Conservation (phyloP, 768 basidiomycete genomes). For the Chalciporus pseudorubinellus region DNA sequence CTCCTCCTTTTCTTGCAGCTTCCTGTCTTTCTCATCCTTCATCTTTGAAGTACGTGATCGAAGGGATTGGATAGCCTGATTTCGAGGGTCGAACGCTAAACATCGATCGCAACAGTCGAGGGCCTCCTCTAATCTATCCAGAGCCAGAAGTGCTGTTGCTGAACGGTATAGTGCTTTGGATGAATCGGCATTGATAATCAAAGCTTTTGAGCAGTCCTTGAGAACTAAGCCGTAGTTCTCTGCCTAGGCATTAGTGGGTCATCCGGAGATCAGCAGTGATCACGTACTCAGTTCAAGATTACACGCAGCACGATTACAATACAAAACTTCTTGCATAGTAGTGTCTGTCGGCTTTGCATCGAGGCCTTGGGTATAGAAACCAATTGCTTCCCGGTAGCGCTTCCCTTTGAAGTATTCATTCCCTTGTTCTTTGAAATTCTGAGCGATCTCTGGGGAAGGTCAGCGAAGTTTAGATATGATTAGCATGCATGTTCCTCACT, state of each 20-base stretch:
- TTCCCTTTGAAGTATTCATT: constrained; percentile 92
- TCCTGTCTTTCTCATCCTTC: constrained; percentile 50
- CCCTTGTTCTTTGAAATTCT: constrained; percentile 92
- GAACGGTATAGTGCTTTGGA: constrained; percentile 90
- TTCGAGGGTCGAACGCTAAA: constrained; percentile 54
- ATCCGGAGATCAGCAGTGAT: neutral
- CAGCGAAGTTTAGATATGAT: neutral
- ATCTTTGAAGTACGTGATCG: constrained; percentile 46
- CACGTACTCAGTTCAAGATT: constrained; percentile 81
- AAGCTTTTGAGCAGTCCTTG: constrained; percentile 75
- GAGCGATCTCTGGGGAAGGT: constrained; percentile 66
- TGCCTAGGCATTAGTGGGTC: constrained; percentile 27
- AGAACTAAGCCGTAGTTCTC: constrained; percentile 90
- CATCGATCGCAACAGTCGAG: constrained; percentile 78
- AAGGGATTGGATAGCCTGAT: constrained; percentile 50
- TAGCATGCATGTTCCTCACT: constrained; percentile 33
- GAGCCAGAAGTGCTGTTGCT: constrained; percentile 66
- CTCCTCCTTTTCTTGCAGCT: constrained; percentile 49
- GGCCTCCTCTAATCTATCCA: constrained; percentile 78
- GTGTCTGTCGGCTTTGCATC: constrained; percentile 76
- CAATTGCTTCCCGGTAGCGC: constrained; percentile 80
- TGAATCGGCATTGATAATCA: constrained; percentile 58
- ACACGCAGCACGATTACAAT: constrained; percentile 90
- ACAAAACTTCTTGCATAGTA: constrained; percentile 58
- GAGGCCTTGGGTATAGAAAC: constrained; percentile 88